These are phyloP conservation scores for Trametes villosa DNA, from an alignment of 768 basidiomycete species.

Conservation along the genomic window DNA sequence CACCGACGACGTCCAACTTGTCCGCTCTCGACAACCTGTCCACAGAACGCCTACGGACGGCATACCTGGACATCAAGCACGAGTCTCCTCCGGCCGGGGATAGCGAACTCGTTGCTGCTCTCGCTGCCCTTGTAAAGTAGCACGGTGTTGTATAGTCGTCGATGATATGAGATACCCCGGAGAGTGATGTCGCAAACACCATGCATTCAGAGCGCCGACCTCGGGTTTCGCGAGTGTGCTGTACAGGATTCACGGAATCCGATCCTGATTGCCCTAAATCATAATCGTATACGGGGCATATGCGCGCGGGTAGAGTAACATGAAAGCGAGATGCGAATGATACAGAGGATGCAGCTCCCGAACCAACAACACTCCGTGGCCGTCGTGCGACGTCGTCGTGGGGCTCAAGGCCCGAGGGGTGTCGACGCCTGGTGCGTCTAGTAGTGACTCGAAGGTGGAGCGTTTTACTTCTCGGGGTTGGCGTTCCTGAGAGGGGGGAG, in stretches of 20 bases:
- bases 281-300: slow-evolving; percentile 25
- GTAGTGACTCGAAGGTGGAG: slow-evolving; percentile 8
- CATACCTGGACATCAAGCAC: slow-evolving; percentile 46
- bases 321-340: slow-evolving; percentile 28
- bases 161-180: slow-evolving; percentile 13
- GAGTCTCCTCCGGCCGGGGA: slow-evolving; percentile 32
- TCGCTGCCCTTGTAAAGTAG: slow-evolving; percentile 30
- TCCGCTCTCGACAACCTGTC: slow-evolving; percentile 72
- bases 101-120: slow-evolving; percentile 23
- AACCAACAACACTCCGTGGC: slow-evolving; percentile 21
- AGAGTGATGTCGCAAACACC: too few relatives aligned
- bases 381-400: slow-evolving; percentile 15
- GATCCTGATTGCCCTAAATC: slow-evolving; percentile 21
- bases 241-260: too few relatives aligned
- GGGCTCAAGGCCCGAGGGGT: slow-evolving; percentile 10
- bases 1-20: slow-evolving; percentile 53
- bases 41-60: slow-evolving; percentile 67
- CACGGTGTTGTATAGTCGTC: neutral
- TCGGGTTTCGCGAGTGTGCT: too few relatives aligned
- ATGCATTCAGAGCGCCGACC: too few relatives aligned
- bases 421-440: slow-evolving; percentile 28
- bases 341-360: slow-evolving; percentile 28
- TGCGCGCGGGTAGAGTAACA: slow-evolving; percentile 26
- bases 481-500: slow-evolving; percentile 38
- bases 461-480: slow-evolving; percentile 44